Conservation (phyloP, 352 stramenopile genomes). For the Pythium pyrilobum region DNA sequence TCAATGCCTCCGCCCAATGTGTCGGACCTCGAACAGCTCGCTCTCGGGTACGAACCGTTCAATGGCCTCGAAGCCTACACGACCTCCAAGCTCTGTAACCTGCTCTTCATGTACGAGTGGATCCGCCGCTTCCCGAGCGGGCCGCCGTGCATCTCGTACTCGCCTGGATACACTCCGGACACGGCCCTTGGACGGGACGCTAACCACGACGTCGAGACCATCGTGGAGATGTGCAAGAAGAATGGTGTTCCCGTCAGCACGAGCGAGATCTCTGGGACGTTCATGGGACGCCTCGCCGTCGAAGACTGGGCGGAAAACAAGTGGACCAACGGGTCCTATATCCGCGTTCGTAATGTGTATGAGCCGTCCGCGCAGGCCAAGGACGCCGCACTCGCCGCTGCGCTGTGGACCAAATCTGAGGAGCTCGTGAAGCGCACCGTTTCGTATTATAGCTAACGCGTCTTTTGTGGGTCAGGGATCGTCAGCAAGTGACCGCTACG, state of each 20-base stretch:
- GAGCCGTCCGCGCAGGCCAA: constrained; percentile 18
- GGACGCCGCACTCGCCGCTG: constrained; percentile 14
- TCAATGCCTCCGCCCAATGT: constrained; percentile 13
- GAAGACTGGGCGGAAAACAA: constrained; percentile 3
- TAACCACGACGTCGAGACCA: neutral
- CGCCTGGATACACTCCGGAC: constrained; percentile 16
- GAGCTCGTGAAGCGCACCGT: constrained; percentile 14
- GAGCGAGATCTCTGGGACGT: constrained; percentile 15
- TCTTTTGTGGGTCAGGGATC: too few relatives aligned
- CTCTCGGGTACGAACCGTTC: constrained; percentile 23
- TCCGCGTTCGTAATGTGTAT: constrained; percentile 19
- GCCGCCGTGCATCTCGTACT: constrained; percentile 12
- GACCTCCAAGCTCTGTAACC: constrained; percentile 30
- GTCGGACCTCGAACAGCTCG: constrained; percentile 21
- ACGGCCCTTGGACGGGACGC: constrained; percentile 15
- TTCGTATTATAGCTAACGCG: too few relatives aligned
- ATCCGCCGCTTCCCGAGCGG: constrained; percentile 18
- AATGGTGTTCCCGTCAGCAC: constrained; percentile 12
- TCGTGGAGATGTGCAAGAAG: constrained; percentile 6
- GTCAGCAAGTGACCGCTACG: too few relatives aligned
- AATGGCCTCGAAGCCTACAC: constrained; percentile 20
- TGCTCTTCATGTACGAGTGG: constrained; percentile 22
- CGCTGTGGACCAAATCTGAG: constrained; percentile 28
- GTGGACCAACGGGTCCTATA: constrained; percentile 22
- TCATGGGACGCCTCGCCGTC: constrained; percentile 21